Percentiles rank a stretch among this genome's conserved stretches.
Conservation (phyloP, 2,329 filamentous ascomycete genomes). For the Orbilia oligospora region DNA sequence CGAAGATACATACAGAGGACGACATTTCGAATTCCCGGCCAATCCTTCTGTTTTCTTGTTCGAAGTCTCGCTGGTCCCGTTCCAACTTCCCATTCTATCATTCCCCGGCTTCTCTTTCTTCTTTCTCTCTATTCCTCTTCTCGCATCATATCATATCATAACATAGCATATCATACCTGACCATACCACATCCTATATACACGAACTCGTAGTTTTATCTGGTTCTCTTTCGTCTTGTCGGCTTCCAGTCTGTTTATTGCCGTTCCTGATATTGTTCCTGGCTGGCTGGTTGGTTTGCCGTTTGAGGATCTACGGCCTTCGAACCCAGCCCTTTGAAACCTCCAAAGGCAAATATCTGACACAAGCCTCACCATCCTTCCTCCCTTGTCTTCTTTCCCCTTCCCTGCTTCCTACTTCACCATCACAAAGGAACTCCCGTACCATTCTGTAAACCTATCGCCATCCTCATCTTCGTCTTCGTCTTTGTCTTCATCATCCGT, state of each 20-base stretch:
- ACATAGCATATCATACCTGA: no score
- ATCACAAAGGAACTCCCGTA: background rate
- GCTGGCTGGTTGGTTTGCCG: conserved; percentile 4
- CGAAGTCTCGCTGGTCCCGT: conserved; percentile 32
- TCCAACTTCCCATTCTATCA: conserved; percentile 2
- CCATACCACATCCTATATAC: background rate
- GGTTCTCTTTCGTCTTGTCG: conserved; percentile 22
- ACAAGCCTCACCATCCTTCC: conserved; percentile 53
- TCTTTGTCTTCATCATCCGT: background rate
- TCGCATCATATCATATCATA: background rate
- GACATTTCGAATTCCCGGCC: background rate
- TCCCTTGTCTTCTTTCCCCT: background rate
- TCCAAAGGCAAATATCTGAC: conserved; percentile 43
- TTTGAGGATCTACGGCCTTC: conserved; percentile 35
- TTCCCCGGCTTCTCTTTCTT: conserved; percentile 28
- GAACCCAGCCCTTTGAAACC: conserved; percentile 46
- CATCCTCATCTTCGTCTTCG: background rate
- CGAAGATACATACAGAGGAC: conserved; percentile 37
- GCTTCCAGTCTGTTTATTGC: background rate
- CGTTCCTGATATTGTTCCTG: conserved; percentile 33
- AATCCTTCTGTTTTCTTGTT: background rate
- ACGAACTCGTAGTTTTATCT: background rate
- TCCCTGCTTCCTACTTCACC: conserved; percentile 10
- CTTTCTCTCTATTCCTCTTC: background rate
- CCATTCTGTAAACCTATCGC: conserved; percentile 27